These are phyloP conservation scores for Tolypocladium amazonense DNA, from an alignment of 2,329 filamentous ascomycete species.

Conservation along the genomic window DNA sequence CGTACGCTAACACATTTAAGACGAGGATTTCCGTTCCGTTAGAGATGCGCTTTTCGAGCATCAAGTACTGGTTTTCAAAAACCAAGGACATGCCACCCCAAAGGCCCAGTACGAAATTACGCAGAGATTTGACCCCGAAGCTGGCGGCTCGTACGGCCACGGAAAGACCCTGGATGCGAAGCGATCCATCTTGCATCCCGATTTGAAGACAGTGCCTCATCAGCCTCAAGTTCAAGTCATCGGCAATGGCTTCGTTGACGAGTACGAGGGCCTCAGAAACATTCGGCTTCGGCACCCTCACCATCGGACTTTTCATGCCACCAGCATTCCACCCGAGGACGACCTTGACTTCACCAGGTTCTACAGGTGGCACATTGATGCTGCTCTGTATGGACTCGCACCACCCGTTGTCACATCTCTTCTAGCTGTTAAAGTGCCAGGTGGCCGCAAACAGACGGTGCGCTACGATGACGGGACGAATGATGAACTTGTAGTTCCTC, in stretches of 20 bases:
- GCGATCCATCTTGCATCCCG: conserved; percentile 60
- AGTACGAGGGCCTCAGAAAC: neutral
- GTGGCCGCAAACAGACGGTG: neutral
- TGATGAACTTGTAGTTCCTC: neutral
- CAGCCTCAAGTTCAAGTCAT: conserved; percentile 47
- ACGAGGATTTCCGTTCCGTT: neutral
- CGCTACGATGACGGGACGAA: neutral
- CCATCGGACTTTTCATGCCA: neutral
- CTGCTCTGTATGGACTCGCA: neutral
- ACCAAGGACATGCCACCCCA: neutral
- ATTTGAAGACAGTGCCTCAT: conserved; percentile 70
- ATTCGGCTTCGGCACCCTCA: neutral
- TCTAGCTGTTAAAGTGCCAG: neutral
- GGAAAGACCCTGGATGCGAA: conserved; percentile 60
- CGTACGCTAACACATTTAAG: neutral
- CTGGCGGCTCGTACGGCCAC: conserved; percentile 58
- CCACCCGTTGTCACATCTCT: neutral
- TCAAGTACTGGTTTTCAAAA: neutral
- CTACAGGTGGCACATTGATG: neutral
- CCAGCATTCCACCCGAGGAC: neutral
- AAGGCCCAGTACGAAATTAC: conserved; percentile 60
- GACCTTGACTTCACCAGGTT: neutral
- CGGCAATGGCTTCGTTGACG: neutral
- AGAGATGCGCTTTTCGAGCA: neutral
- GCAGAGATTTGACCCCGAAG: conserved; percentile 58